Conservation (phyloP, 441 rosid species). For the Dalechampia spathulata region DNA sequence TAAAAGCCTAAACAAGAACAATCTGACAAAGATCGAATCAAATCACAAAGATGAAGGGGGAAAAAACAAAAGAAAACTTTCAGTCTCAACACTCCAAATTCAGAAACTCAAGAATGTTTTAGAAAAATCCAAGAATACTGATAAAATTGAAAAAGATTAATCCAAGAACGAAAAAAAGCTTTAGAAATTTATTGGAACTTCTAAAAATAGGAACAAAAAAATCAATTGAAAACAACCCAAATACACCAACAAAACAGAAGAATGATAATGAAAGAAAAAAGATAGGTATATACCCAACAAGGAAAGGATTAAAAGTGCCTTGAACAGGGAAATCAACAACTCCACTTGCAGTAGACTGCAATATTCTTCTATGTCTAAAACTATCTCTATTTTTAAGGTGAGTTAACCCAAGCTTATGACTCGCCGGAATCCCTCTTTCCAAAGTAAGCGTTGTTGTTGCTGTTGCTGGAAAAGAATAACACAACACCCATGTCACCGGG, state of each 20-base stretch:
- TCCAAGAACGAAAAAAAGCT: not conserved
- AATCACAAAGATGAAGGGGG: not conserved
- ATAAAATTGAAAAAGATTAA: not conserved
- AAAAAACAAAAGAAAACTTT: not conserved
- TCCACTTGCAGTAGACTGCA: conserved; percentile 48
- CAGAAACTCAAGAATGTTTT: not conserved
- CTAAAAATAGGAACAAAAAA: not conserved
- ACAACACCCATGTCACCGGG: conserved; percentile 11
- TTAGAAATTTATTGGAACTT: not conserved
- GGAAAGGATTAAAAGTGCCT: conserved; percentile 80
- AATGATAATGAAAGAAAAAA: not conserved
- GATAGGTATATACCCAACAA: conserved; percentile 58
- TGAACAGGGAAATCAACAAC: conserved; percentile 70
- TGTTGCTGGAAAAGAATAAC: conserved; percentile 35
- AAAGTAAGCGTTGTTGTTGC: conserved; percentile 38
- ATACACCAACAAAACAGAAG: not conserved
- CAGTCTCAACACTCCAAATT: not conserved
- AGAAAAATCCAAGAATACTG: not conserved
- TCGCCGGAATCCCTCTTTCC: conserved; percentile 64
- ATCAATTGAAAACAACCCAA: not conserved
- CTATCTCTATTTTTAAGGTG: conserved; percentile 59
- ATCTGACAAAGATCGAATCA: not conserved
- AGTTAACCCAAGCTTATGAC: conserved; percentile 39
- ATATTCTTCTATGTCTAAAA: conserved; percentile 64
- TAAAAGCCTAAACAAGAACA: not conserved